Evolutionary conservation across 1,284 basidiomycete species (phyloP), one percentile per base, ranked within the genome.

Genomic region (Golubevia sp.): DNA sequence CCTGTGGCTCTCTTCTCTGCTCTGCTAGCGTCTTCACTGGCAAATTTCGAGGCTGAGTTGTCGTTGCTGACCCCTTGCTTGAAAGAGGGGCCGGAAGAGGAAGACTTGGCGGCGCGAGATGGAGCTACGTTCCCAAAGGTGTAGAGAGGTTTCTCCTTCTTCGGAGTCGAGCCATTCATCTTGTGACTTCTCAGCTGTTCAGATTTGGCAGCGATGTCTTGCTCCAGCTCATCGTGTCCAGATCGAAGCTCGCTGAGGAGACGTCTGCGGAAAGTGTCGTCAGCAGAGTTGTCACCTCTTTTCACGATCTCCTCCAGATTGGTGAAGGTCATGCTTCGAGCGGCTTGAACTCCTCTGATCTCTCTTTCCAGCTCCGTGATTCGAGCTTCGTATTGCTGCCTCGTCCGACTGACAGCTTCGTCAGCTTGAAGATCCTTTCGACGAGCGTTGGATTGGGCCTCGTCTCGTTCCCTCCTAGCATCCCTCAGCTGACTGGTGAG

Each of bases 331-430:
- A 66, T 76, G 55, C 68, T 73, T 15, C 87, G 86, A 0, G 88
- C 86, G 24, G 85, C 84, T 62, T 89, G 87, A 3, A 87, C 85
- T 49, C 89, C 88, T 58, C 87, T 86, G 8, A 92, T 85, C 68
- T 90, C 88, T 23, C 86, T 85, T 76, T 92, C 90, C 1, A 93
- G 86, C 61, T 89, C 87, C 7, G 86, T 81, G 56, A 92, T 90
- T 30, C 88, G 88, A 18, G 86, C 74, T 70, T 91, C 90, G 77
- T 90, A 91, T 70, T 91, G 88, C 18, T 88, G 88, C 54, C 89
- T 88, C 38, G 88, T 89, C 15, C 92, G 86, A 38, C 88, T 86
- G 2, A 90, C 88, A 8, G 92, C 86, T 72, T 92, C 91, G 2
- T 86, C 84, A 68, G 92, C 91, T 15, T 92, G 84, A 38, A 88